Percentiles rank a stretch among this genome's conserved stretches.
These are phyloP conservation scores for Eleusine indica DNA, from an alignment of 176 grass and related monocot genomes.

Conservation along the genomic window DNA sequence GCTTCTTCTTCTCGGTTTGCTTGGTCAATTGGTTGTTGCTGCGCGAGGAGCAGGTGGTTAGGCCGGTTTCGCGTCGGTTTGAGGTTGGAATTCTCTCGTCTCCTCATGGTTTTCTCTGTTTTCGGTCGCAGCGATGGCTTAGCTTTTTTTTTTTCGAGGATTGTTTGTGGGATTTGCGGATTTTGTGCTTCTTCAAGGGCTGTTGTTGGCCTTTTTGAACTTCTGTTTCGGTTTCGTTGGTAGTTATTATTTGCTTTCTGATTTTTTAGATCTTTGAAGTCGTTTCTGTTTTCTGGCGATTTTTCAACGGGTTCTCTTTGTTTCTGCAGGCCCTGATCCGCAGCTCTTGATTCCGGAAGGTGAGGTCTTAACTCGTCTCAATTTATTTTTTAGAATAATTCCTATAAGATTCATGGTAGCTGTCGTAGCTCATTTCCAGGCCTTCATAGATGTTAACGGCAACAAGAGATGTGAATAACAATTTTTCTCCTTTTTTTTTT, in stretches of 20 bases:
- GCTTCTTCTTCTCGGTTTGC: not conserved
- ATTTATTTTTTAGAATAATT: not conserved
- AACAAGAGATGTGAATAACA: not conserved
- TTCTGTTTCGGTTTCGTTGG: not conserved
- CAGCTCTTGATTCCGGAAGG: conserved; percentile 33
- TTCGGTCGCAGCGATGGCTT: no score
- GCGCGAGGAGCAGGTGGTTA: not conserved
- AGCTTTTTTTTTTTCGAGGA: not conserved
- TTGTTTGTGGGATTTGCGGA: not conserved
- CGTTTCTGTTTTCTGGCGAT: not conserved
- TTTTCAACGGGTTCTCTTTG: not conserved
- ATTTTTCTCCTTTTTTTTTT: no score
- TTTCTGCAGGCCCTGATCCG: conserved; percentile 37
- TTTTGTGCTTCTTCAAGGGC: not conserved
- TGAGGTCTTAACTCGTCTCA: not conserved
- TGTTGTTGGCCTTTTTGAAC: not conserved
- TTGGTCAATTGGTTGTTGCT: not conserved
- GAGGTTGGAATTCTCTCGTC: conserved; percentile 24
- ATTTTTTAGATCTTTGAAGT: not conserved
- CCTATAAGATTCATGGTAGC: not conserved
- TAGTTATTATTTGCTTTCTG: not conserved
- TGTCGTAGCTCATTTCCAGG: not conserved
- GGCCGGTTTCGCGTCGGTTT: not conserved
- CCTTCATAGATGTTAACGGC: not conserved
- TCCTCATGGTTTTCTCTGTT: not conserved